These are phyloP conservation scores for Thermoascus crustaceus DNA, from an alignment of 2,329 filamentous ascomycete species.

Conservation along the genomic window DNA sequence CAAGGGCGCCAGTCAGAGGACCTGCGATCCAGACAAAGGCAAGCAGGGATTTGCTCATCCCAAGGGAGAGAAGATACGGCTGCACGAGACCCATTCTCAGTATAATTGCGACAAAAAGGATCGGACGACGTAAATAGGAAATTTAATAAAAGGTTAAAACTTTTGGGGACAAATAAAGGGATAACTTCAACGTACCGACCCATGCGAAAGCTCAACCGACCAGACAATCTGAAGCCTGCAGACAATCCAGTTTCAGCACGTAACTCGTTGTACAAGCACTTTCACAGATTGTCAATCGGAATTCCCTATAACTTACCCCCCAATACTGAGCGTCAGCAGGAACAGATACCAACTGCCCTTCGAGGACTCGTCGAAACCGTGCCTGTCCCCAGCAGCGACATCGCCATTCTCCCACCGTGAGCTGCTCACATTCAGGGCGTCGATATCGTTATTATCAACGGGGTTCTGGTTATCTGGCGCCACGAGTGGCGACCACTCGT, in stretches of 20 bases:
- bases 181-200: conserved; percentile 64
- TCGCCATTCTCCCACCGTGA: conserved; percentile 14
- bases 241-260: neutral
- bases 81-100: conserved; percentile 10
- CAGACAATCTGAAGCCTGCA: conserved; percentile 78
- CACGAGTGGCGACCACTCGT: conserved; percentile 26
- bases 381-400: conserved; percentile 10
- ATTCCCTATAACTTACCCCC: conserved; percentile 48
- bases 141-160: no score
- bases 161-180: no score
- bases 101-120: neutral
- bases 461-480: conserved; percentile 9
- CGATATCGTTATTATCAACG: conserved; percentile 8
- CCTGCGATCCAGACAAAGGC: conserved; percentile 80
- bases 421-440: conserved; percentile 1
- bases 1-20: conserved; percentile 66
- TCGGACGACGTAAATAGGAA: neutral
- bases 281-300: neutral
- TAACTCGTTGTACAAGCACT: neutral
- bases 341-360: conserved; percentile 83
- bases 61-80: conserved; percentile 70
- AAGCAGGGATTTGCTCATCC: conserved; percentile 74
- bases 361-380: conserved; percentile 44
- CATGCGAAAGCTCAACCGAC: conserved; percentile 91
- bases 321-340: conserved; percentile 76